These are phyloP conservation scores for Coniosporium apollinis DNA, from an alignment of 495 filamentous ascomycete species.

Conservation along the genomic window DNA sequence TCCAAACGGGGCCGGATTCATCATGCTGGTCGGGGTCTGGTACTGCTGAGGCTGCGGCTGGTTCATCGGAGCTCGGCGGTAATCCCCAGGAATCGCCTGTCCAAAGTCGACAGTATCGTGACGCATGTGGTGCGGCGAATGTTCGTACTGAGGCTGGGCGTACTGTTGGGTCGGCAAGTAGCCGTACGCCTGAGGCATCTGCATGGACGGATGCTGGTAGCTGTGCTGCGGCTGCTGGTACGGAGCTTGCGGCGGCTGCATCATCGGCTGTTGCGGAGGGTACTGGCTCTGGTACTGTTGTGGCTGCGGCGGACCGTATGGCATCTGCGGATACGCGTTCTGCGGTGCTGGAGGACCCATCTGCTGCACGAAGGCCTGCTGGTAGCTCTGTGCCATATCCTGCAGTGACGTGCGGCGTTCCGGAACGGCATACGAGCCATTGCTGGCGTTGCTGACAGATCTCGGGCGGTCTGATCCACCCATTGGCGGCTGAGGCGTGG, in stretches of 20 bases:
- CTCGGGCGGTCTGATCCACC: conserved; percentile 39
- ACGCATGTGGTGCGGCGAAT: conserved; percentile 12
- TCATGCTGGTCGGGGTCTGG: conserved; percentile 8
- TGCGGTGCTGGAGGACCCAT: conserved; percentile 21
- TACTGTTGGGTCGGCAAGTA: conserved; percentile 13
- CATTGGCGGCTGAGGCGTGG: conserved; percentile 21
- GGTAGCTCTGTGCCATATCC: conserved; percentile 23
- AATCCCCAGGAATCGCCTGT: conserved; percentile 9
- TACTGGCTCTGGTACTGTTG: conserved; percentile 15
- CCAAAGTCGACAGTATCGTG: conserved; percentile 16
- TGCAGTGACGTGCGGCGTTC: conserved; percentile 25
- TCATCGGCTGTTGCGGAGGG: conserved; percentile 13
- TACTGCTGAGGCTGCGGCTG: conserved; percentile 11
- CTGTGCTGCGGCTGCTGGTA: conserved; percentile 13
- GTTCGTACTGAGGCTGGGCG: conserved; percentile 17
- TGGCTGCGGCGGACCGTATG: conserved; percentile 15
- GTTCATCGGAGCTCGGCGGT: conserved; percentile 15
- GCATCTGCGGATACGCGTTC: conserved; percentile 17
- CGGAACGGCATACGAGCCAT: conserved; percentile 22
- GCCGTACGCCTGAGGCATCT: conserved; percentile 13
- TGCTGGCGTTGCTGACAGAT: conserved; percentile 57
- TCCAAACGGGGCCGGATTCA: conserved; percentile 2
- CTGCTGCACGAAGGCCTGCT: conserved; percentile 12
- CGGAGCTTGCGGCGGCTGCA: conserved; percentile 20
- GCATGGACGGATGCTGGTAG: conserved; percentile 16